Base-by-base conservation (phyloP, 1,284 basidiomycete species). In the Malassezia arunalokei region DNA sequence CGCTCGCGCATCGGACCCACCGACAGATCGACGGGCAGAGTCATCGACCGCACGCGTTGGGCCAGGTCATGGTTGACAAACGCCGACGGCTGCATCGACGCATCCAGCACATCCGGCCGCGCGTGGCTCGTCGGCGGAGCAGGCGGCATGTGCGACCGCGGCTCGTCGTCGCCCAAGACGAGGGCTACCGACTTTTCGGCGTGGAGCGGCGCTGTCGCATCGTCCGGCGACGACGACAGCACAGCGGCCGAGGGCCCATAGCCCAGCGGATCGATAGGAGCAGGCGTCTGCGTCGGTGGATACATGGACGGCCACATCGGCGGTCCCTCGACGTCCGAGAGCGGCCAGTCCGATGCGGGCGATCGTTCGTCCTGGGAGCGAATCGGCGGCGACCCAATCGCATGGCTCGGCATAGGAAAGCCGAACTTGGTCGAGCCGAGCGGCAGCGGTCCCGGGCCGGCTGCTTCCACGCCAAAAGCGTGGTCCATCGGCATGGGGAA, bases 41-140 rank as follows among this genome's bases (percentile, higher is more conserved):
- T 54, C 47, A 54, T 44, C 15, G 52, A 30, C 6, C 52, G 52
- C 52, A 54, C 40, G n/a, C 39, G 41, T 5, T 43, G 27, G 14
- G 52, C 20, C 3, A 54, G 41, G 17, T 20, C 37, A 12, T 20
- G 47, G 15, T 54, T 47, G 8, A 40, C 33, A 1, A 31, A n/a
- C 17, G 50, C 38, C 8, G 50, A 40, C 6, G 15, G n/a, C 37
- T 14, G 12, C 20, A 30, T 5, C 28, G 31, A 31, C 28, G 20
- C 27, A 31, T 37, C 43, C 17, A 51, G 24, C 8, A 24, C 33
- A 11, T 48, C 38, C 3, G 44, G 8, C 5, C 8, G 38, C 6
- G 20, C 17, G 8, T 27, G 39, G 9, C 8, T 12, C 24, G 40
- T 31, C 15, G 29, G 20, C 31, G 46, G 28, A 32, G 51, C 14